Percentiles rank a stretch among this genome's conserved stretches.
phyloP scores from a whole-genome alignment of 2,329 filamentous ascomycete genomes.

The Domatiomyces globalis region DNA sequence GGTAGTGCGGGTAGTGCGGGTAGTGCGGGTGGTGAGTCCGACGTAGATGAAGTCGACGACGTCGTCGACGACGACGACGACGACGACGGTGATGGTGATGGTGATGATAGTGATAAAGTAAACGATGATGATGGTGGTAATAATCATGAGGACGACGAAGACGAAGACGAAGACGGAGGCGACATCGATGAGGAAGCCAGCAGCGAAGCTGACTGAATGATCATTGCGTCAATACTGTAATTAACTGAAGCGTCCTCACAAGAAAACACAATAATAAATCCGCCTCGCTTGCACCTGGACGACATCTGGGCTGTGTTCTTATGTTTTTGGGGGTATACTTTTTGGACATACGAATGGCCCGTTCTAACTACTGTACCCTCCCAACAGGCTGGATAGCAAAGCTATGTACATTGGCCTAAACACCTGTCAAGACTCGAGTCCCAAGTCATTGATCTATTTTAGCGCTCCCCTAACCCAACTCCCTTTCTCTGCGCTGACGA shows the following conservation, averaged over 20 bases:
- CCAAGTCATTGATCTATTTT: background rate
- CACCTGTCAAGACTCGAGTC: background rate
- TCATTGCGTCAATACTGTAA: too few relatives aligned
- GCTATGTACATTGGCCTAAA: too few relatives aligned
- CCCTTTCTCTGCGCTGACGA: too few relatives aligned
- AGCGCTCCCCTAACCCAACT: background rate
- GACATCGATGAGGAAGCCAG: background rate
- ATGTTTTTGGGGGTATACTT: too few relatives aligned
- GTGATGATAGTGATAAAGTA: too few relatives aligned
- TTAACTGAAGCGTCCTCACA: too few relatives aligned
- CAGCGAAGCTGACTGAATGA: background rate
- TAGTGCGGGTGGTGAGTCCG: background rate
- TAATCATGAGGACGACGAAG: background rate
- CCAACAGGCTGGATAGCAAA: too few relatives aligned
- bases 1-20: too few relatives aligned
- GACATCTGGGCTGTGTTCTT: background rate
- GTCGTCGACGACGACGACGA: background rate
- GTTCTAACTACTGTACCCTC: background rate
- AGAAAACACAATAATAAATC: too few relatives aligned
- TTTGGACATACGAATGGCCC: background rate
- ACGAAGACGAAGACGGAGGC: too few relatives aligned
- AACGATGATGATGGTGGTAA: too few relatives aligned
- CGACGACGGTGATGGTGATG: background rate
- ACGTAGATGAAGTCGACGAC: background rate
- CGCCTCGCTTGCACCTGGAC: background rate